Conservation (phyloP, 2,329 filamentous ascomycete species). For the Botrytis squamosa region DNA sequence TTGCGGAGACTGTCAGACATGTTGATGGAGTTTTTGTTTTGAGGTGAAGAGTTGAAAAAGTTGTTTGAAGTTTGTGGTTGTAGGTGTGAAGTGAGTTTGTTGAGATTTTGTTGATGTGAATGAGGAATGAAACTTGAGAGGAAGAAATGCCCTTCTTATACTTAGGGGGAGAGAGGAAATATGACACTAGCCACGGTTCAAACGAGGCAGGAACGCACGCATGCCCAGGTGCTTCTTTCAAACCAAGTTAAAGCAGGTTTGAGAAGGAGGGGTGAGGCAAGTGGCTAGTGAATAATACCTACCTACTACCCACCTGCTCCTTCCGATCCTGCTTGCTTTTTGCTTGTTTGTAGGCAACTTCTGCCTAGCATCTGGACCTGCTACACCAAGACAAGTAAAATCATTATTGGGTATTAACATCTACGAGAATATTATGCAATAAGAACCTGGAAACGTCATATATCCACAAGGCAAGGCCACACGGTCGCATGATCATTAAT, state of each 20-base stretch:
- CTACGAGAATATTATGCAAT: not conserved
- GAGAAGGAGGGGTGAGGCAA: not conserved
- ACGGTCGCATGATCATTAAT: slow-evolving; percentile 1
- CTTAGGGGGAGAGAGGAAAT: not conserved
- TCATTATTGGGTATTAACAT: not conserved
- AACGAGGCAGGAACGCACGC: not conserved
- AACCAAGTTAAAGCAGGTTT: not conserved
- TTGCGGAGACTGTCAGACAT: slow-evolving; percentile 43
- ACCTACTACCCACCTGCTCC: not conserved
- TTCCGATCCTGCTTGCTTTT: not conserved
- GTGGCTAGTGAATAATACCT: not conserved
- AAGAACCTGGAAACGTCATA: slow-evolving; percentile 7
- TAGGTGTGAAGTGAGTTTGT: not conserved
- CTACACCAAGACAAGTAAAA: not conserved
- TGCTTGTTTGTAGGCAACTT: not conserved
- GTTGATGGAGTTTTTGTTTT: slow-evolving; percentile 7
- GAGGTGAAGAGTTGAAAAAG: not conserved
- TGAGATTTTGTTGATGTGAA: slow-evolving; percentile 1
- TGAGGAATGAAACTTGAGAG: not conserved
- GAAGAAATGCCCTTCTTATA: slow-evolving; percentile 4
- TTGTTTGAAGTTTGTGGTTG: not conserved
- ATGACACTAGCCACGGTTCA: not conserved
- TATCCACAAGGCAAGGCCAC: not conserved
- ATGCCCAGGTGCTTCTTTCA: not conserved
- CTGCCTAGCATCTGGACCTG: not conserved